A percentile compares a stretch with the other conserved stretches of the same genome.
These are phyloP conservation scores for Coniochaeta prunicola DNA, from an alignment of 2,329 filamentous ascomycete genomes.

Conservation along the genomic window DNA sequence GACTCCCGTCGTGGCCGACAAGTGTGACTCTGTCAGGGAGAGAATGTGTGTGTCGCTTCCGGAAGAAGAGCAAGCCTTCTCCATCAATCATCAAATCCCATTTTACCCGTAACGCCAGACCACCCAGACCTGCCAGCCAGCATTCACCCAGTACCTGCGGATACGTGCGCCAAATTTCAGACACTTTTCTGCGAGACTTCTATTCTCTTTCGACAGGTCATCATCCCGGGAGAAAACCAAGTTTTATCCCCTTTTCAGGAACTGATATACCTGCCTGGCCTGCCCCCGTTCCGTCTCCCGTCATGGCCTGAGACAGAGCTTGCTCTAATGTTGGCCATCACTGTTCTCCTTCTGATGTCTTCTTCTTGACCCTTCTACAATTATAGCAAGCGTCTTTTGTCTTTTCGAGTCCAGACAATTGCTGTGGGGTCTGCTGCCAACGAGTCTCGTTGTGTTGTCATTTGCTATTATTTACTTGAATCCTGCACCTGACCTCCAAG, in stretches of 20 bases:
- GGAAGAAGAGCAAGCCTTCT: conserved; percentile 13
- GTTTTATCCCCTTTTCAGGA: conserved; percentile 2
- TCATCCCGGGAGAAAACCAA: conserved; percentile 5
- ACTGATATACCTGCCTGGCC: background rate
- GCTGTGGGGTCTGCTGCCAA: background rate
- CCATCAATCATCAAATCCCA: conserved; percentile 9
- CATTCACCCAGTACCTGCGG: conserved; percentile 20
- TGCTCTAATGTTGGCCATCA: background rate
- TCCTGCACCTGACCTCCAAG: background rate
- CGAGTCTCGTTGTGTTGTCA: background rate
- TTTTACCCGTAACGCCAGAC: conserved; percentile 19
- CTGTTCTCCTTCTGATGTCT: background rate
- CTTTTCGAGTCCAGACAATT: background rate
- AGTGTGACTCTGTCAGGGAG: background rate
- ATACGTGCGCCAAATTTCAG: conserved; percentile 17
- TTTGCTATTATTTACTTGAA: background rate
- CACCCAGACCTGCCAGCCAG: conserved; percentile 9
- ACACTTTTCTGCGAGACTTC: conserved; percentile 9
- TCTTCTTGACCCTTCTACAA: background rate
- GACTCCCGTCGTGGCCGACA: background rate
- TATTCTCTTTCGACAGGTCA: conserved; percentile 11
- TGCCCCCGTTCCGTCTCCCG: background rate
- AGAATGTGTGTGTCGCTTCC: conserved; percentile 13
- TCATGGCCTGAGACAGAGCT: background rate
- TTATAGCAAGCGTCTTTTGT: background rate